phyloP scores from a whole-genome alignment of 441 rosid species.

The Metrosideros polymorpha region DNA sequence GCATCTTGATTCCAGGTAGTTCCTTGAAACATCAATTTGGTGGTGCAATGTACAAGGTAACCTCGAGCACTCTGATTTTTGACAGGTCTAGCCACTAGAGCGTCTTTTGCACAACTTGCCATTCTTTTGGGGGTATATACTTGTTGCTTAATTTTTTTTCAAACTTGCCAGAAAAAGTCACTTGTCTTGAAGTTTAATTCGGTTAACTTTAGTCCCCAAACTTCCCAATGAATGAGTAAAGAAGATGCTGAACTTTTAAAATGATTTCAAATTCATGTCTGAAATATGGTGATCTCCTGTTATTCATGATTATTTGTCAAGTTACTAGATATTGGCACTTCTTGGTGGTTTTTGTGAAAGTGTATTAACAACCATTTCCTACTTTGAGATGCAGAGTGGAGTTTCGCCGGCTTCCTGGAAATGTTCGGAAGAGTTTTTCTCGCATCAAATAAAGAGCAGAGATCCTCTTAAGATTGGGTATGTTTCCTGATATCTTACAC shows the following conservation, averaged over 20 bases:
- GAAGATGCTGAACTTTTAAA: neutral
- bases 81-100: neutral
- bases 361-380: neutral
- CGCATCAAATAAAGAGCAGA: slow-evolving; percentile 74
- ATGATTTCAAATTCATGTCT: neutral
- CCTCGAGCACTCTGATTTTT: slow-evolving; percentile 5
- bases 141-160: neutral
- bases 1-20: slow-evolving; percentile 80
- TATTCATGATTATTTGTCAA: neutral
- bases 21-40: slow-evolving; percentile 37
- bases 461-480: slow-evolving; percentile 90
- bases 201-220: neutral
- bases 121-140: neutral
- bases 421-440: slow-evolving; percentile 88
- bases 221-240: neutral
- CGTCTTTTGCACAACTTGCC: neutral
- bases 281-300: neutral
- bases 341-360: neutral
- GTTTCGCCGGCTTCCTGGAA: slow-evolving; percentile 91
- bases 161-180: neutral
- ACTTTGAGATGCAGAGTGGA: slow-evolving; percentile 38
- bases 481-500: slow-evolving; percentile 3
- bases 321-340: neutral
- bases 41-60: slow-evolving; percentile 43
- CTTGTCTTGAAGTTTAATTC: neutral